These are phyloP conservation scores for Cutaneotrichosporon mucoides DNA, from an alignment of 1,284 basidiomycete genomes.

Conservation along the genomic window DNA sequence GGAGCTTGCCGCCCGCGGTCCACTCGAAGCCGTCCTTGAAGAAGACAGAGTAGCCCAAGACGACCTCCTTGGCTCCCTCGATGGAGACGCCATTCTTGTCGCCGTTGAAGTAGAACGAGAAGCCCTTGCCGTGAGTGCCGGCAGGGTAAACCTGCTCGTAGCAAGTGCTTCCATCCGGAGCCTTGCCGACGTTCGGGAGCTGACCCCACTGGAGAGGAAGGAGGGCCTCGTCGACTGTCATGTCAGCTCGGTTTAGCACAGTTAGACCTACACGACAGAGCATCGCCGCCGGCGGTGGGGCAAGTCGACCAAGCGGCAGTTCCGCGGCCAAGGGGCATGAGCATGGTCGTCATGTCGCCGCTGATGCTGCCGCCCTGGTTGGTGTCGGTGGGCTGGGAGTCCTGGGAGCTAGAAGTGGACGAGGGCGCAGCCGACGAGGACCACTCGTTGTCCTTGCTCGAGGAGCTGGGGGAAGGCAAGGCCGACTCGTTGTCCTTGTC, in stretches of 20 bases:
- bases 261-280: not conserved
- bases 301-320: not conserved
- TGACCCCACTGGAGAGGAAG: slow-evolving; percentile 36
- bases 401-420: not conserved
- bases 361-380: not conserved
- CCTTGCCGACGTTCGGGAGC: slow-evolving; percentile 24
- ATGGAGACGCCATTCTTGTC: slow-evolving; percentile 25
- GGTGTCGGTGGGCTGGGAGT: slow-evolving; percentile 1
- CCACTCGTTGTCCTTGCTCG: too few relatives aligned
- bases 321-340: not conserved
- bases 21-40: slow-evolving; percentile 47
- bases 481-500: not conserved
- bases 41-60: slow-evolving; percentile 46
- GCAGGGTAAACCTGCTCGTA: slow-evolving; percentile 30
- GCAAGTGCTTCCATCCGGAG: slow-evolving; percentile 41
- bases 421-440: not conserved
- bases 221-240: slow-evolving; percentile 30
- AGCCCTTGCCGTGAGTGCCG: slow-evolving; percentile 28
- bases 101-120: slow-evolving; percentile 40
- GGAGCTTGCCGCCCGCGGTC: slow-evolving; percentile 50
- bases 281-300: not conserved
- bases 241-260: too few relatives aligned
- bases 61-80: slow-evolving; percentile 36
- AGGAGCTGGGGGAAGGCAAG: not conserved
- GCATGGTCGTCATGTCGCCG: not conserved